A percentile compares a stretch with the other conserved stretches of the same genome.
phyloP scores from a whole-genome alignment of 306 rosid species.

The Psophocarpus tetragonolobus region DNA sequence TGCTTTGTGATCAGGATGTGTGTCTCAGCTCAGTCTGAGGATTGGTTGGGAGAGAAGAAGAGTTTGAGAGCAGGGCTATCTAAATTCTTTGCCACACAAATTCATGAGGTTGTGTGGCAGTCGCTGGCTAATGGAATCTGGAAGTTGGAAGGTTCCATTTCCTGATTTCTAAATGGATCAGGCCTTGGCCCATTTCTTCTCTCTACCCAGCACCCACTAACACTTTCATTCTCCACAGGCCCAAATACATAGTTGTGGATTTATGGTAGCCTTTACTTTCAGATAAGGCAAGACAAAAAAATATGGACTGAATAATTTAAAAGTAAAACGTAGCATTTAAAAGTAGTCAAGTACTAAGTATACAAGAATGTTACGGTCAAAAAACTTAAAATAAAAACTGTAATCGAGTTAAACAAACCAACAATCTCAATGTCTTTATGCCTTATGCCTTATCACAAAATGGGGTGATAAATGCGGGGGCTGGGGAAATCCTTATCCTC shows the following conservation, averaged over 20 bases:
- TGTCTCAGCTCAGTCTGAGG: background rate
- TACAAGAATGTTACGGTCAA: background rate
- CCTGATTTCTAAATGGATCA: background rate
- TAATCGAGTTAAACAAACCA: background rate
- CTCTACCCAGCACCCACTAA: background rate
- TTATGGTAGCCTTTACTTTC: background rate
- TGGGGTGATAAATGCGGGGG: background rate
- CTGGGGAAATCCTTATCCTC: background rate
- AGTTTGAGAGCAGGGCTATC: conserved; percentile 43
- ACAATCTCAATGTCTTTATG: background rate
- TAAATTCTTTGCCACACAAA: conserved; percentile 70
- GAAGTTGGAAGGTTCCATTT: background rate
- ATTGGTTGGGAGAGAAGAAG: conserved; percentile 1
- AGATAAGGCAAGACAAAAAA: background rate
- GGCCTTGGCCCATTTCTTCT: background rate
- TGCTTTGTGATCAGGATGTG: background rate
- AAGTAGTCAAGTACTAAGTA: background rate
- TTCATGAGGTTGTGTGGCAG: conserved; percentile 25
- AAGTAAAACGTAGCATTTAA: background rate
- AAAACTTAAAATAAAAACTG: background rate
- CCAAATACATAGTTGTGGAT: background rate
- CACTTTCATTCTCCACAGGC: background rate
- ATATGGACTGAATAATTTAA: background rate
- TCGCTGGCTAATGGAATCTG: background rate
- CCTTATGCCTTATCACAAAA: background rate